These are phyloP conservation scores for Fusarium virguliforme DNA, from an alignment of 2,329 filamentous ascomycete genomes.

Conservation along the genomic window DNA sequence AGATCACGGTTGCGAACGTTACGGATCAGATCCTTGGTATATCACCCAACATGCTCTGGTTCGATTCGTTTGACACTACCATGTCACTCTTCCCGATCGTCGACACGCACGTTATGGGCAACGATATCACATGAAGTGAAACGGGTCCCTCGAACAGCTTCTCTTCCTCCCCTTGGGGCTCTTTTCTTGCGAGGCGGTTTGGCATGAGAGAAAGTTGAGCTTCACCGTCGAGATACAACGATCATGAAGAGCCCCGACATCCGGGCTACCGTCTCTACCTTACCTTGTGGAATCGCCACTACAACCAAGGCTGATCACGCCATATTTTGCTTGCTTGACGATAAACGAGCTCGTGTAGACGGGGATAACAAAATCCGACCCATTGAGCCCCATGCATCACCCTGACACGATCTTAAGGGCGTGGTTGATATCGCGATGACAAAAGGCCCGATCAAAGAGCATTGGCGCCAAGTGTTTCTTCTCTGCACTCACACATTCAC, in stretches of 20 bases:
- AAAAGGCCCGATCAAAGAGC: neutral
- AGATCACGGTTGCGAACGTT: slow-evolving; percentile 24
- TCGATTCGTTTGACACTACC: slow-evolving; percentile 49
- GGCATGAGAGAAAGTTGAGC: neutral
- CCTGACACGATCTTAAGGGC: slow-evolving; percentile 1
- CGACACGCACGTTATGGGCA: slow-evolving; percentile 44
- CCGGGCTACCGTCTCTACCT: neutral
- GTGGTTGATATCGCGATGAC: neutral
- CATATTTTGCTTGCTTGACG: neutral
- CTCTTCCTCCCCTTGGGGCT: neutral
- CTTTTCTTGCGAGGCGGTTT: neutral
- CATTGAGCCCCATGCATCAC: neutral
- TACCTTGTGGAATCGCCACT: neutral
- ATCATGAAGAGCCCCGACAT: neutral
- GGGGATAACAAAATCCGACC: slow-evolving; percentile 9
- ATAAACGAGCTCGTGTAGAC: neutral
- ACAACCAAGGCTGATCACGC: neutral
- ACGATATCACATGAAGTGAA: neutral
- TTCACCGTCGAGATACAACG: neutral
- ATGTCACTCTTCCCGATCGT: slow-evolving; percentile 50
- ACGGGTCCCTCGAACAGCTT: neutral
- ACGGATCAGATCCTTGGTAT: slow-evolving; percentile 46
- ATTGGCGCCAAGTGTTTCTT: neutral
- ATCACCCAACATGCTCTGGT: slow-evolving; percentile 50
- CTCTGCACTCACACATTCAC: neutral